Conservation (phyloP, 1,284 basidiomycete genomes). For the Prillingera fragicola region DNA sequence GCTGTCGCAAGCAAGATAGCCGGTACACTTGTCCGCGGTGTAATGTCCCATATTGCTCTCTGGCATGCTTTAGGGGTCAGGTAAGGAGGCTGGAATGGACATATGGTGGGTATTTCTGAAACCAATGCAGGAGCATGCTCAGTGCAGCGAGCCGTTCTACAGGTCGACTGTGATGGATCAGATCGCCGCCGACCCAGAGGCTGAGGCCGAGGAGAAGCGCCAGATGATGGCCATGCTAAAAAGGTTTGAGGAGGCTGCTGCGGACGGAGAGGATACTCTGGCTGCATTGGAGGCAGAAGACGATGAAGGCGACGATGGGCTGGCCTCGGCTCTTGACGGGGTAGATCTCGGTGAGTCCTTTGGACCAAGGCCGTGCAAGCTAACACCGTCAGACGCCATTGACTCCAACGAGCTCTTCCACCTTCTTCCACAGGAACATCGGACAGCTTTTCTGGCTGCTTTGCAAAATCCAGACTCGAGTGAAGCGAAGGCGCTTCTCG, state of each 20-base stretch:
- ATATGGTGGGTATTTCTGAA: not conserved
- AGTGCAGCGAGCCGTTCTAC: constrained; percentile 49
- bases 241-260: constrained; percentile 40
- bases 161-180: constrained; percentile 32
- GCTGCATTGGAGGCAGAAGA: constrained; percentile 23
- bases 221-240: constrained; percentile 45
- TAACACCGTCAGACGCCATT: constrained; percentile 32
- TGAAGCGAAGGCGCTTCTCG: constrained; percentile 31
- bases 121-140: constrained; percentile 36
- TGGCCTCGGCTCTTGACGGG: constrained; percentile 28
- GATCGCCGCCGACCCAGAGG: constrained; percentile 34
- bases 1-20: constrained; percentile 41
- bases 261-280: constrained; percentile 24
- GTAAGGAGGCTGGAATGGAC: too few species aligned
- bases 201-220: constrained; percentile 37
- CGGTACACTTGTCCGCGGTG: constrained; percentile 47
- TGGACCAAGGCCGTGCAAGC: not conserved
- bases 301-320: constrained; percentile 26
- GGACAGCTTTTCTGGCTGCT: constrained; percentile 40
- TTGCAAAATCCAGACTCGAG: constrained; percentile 38
- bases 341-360: constrained; percentile 39
- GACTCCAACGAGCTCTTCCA: constrained; percentile 44
- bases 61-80: constrained; percentile 41
- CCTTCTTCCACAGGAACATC: constrained; percentile 37
- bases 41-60: constrained; percentile 45